Conservation (phyloP, 768 basidiomycete genomes). For the Kondoa subrosea region DNA sequence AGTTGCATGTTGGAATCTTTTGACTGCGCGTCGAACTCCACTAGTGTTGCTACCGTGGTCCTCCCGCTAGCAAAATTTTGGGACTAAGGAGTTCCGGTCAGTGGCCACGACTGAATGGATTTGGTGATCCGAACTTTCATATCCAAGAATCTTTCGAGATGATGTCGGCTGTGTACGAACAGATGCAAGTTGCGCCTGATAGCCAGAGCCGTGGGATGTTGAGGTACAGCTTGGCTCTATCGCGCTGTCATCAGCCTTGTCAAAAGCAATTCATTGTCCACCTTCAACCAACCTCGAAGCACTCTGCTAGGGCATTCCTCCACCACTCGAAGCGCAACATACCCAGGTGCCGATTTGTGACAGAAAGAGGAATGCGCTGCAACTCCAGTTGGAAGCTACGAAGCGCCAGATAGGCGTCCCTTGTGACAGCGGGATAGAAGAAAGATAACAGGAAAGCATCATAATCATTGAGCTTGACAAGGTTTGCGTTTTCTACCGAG, state of each 20-base stretch:
- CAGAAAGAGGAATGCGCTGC: neutral
- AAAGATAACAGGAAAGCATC: neutral
- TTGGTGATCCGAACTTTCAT: neutral
- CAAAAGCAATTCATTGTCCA: neutral
- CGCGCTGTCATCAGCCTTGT: neutral
- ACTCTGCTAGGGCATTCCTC: neutral
- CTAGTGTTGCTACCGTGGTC: neutral
- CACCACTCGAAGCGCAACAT: neutral
- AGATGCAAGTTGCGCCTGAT: neutral
- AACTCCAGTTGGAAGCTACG: neutral
- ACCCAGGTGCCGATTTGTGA: neutral
- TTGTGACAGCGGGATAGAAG: neutral
- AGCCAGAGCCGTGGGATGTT: neutral
- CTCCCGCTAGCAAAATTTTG: neutral
- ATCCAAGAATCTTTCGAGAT: neutral
- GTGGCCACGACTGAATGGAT: neutral
- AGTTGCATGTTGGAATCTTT: neutral
- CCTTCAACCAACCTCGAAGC: neutral
- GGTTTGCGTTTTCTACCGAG: neutral
- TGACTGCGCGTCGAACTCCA: neutral
- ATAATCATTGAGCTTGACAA: neutral
- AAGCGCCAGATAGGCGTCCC: neutral
- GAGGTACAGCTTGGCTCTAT: neutral
- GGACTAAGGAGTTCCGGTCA: neutral
- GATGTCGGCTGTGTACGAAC: neutral